These are phyloP conservation scores for Ceratobasidium theobromae DNA, from an alignment of 1,284 basidiomycete species.

Conservation along the genomic window DNA sequence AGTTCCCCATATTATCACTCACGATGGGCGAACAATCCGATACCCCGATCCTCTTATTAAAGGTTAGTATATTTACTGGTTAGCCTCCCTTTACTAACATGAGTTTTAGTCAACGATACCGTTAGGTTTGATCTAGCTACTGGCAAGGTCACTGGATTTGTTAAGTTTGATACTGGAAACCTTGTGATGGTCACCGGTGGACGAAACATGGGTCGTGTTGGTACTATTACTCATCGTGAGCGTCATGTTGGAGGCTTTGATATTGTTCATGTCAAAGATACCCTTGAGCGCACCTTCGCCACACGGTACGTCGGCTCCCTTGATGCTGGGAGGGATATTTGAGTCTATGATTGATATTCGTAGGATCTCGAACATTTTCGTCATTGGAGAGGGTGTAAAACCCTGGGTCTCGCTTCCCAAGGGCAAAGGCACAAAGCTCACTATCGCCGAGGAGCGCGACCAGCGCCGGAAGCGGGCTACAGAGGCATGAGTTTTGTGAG, in stretches of 20 bases:
- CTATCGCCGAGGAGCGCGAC: constrained; percentile 84
- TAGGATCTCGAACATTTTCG: constrained; percentile 96
- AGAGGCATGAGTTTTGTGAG: constrained; percentile 16
- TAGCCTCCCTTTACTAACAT: background rate
- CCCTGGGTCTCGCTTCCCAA: constrained; percentile 97
- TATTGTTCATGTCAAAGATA: constrained; percentile 96
- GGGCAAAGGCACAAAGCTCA: constrained; percentile 97
- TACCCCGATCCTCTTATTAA: constrained; percentile 97
- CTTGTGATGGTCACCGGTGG: constrained; percentile 98
- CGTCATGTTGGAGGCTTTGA: constrained; percentile 98
- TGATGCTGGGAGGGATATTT: background rate
- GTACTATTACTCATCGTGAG: constrained; percentile 94
- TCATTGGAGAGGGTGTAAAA: constrained; percentile 94
- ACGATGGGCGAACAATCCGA: constrained; percentile 99
- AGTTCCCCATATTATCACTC: constrained; percentile 96
- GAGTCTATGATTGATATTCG: constrained; percentile 36
- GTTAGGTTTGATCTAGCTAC: constrained; percentile 96
- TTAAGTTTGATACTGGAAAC: constrained; percentile 98
- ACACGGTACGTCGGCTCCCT: constrained; percentile 68
- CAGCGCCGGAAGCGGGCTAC: constrained; percentile 36
- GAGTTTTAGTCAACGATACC: constrained; percentile 81
- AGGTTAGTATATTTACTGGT: constrained; percentile 30
- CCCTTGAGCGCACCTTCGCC: constrained; percentile 91
- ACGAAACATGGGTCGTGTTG: constrained; percentile 98
- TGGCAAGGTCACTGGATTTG: constrained; percentile 88